Conservation (phyloP, 2,329 filamentous ascomycete species). For the Colletotrichum destructivum region DNA sequence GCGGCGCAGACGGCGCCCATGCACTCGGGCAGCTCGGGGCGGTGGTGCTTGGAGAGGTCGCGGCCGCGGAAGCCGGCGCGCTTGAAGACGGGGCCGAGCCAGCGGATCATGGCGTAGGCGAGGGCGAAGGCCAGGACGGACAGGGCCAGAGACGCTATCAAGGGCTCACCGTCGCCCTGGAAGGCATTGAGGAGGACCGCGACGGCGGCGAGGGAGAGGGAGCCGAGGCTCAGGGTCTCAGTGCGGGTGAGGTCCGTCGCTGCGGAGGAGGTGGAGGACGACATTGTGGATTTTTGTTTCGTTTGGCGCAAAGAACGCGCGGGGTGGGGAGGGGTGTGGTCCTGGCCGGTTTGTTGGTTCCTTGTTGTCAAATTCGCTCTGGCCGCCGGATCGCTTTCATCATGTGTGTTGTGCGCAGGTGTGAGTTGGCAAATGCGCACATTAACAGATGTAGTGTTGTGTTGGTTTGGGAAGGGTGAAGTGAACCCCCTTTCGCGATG, state of each 20-base stretch:
- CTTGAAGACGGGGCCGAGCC: conserved; percentile 93
- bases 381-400: conserved; percentile 9
- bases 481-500: conserved; percentile 8
- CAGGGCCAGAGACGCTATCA: conserved; percentile 90
- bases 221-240: conserved; percentile 70
- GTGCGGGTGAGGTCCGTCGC: conserved; percentile 63
- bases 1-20: conserved; percentile 96
- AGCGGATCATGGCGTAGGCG: conserved; percentile 89
- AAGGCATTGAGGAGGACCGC: conserved; percentile 86
- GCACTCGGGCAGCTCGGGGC: conserved; percentile 89
- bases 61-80: conserved; percentile 89
- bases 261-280: conserved; percentile 48
- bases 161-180: conserved; percentile 86
- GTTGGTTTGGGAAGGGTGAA: background rate
- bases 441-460: background rate
- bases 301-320: conserved; percentile 5
- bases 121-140: conserved; percentile 87
- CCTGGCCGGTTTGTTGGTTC: background rate
- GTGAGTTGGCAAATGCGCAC: conserved; percentile 11
- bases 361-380: background rate
- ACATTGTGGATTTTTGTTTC: conserved; percentile 43
- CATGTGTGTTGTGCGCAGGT: background rate
- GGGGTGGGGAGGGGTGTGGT: background rate
- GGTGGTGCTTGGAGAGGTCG: conserved; percentile 82
- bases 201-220: conserved; percentile 78